Conservation (phyloP, 2,329 filamentous ascomycete genomes). For the Stachybotrys echinatus region DNA sequence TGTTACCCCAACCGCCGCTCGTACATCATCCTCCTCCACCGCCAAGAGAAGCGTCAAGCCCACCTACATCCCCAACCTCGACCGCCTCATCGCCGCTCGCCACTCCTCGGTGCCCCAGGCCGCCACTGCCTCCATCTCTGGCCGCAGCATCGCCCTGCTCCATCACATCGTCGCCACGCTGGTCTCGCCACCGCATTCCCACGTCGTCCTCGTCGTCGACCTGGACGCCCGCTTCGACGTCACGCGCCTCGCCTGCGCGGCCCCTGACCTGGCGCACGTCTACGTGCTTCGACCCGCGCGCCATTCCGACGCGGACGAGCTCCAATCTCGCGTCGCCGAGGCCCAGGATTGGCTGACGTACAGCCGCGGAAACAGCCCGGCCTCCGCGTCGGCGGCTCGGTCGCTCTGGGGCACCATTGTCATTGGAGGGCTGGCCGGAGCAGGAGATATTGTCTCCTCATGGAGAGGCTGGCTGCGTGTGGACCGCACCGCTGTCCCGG, state of each 20-base stretch:
- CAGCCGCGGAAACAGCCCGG: conserved; percentile 14
- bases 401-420: conserved; percentile 57
- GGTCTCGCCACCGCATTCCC: conserved; percentile 39
- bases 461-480: conserved; percentile 50
- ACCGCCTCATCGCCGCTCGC: conserved; percentile 39
- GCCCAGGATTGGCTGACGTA: conserved; percentile 48
- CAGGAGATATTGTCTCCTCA: conserved; percentile 23
- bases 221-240: conserved; percentile 50
- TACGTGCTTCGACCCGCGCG: conserved; percentile 41
- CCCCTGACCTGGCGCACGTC: conserved; percentile 40
- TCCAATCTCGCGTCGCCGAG: conserved; percentile 30
- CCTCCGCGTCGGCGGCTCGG: conserved; percentile 36
- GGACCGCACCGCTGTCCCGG: conserved; percentile 33
- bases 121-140: conserved; percentile 42
- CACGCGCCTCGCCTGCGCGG: conserved; percentile 33
- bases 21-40: conserved; percentile 10
- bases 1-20: conserved; percentile 14
- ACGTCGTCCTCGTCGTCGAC: conserved; percentile 51
- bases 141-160: conserved; percentile 48
- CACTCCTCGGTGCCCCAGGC: conserved; percentile 45
- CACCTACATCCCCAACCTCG: conserved; percentile 39
- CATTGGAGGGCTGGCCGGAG: conserved; percentile 32
- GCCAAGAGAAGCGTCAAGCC: conserved; percentile 16
- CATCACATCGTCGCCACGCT: conserved; percentile 50
- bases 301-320: conserved; percentile 14